Percentiles rank a stretch among this genome's conserved stretches.
These are phyloP conservation scores for Fraxinus greggii DNA, from an alignment of 305 asterid genomes.

Conservation along the genomic window DNA sequence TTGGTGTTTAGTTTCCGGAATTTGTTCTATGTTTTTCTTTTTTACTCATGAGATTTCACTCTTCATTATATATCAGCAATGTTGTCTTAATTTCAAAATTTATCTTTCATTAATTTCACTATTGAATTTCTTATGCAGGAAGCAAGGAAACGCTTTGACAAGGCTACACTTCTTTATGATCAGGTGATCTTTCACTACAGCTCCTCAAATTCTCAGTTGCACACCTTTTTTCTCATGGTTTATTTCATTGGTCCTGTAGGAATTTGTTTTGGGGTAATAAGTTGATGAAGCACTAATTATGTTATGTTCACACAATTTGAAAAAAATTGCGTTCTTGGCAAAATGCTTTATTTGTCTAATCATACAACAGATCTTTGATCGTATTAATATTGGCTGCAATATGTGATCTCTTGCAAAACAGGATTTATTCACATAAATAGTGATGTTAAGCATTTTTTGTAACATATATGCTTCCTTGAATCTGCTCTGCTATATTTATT, in stretches of 20 bases:
- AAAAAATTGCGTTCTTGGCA: not conserved
- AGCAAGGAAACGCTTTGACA: constrained; percentile 94
- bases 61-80: not conserved
- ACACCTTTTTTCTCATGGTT: constrained; percentile 11
- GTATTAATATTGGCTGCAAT: constrained; percentile 13
- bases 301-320: not conserved
- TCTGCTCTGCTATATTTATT: constrained; percentile 7
- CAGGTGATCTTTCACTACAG: constrained; percentile 56
- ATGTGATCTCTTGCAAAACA: not conserved
- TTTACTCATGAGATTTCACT: not conserved
- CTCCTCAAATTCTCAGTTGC: not conserved
- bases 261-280: constrained; percentile 9
- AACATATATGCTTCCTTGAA: not conserved
- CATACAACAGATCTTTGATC: not conserved
- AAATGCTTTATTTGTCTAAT: not conserved
- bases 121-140: constrained; percentile 64
- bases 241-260: constrained; percentile 2
- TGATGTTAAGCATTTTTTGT: not conserved
- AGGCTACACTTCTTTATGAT: constrained; percentile 94
- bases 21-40: not conserved
- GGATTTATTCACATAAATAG: constrained; percentile 2
- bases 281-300: not conserved
- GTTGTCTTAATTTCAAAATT: not conserved
- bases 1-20: not conserved
- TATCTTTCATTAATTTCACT: constrained; percentile 26